phyloP scores from a whole-genome alignment of 768 basidiomycete species.

The Podaxis mareebaensis region DNA sequence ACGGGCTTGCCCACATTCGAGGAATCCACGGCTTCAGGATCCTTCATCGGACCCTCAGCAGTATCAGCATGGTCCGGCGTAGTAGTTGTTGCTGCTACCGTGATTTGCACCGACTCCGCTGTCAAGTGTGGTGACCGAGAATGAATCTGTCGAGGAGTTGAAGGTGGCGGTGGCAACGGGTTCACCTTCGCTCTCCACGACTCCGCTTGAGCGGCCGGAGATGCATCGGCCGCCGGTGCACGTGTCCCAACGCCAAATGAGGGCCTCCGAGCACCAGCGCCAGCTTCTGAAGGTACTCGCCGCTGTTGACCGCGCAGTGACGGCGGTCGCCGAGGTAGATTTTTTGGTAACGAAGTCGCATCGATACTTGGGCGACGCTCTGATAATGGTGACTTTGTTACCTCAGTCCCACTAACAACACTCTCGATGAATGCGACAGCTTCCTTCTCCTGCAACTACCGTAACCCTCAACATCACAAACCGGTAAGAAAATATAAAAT shows the following conservation, averaged over 20 bases:
- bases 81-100: slow-evolving; percentile 20
- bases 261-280: slow-evolving; percentile 15
- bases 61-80: slow-evolving; percentile 45
- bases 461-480: slow-evolving; percentile 2
- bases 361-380: slow-evolving; percentile 7
- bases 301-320: slow-evolving; percentile 29
- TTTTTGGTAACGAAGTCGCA: slow-evolving; percentile 16
- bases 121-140: slow-evolving; percentile 20
- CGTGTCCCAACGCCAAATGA: slow-evolving; percentile 14
- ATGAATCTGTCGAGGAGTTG: slow-evolving; percentile 32
- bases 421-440: slow-evolving; percentile 48
- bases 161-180: slow-evolving; percentile 29
- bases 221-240: slow-evolving; percentile 14
- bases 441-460: slow-evolving; percentile 31
- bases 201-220: slow-evolving; percentile 43
- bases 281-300: slow-evolving; percentile 26
- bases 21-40: slow-evolving; percentile 81
- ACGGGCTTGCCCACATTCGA: slow-evolving; percentile 73
- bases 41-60: slow-evolving; percentile 50
- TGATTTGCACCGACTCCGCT: background rate
- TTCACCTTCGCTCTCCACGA: slow-evolving; percentile 68
- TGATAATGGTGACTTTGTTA: slow-evolving; percentile 1
- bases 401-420: slow-evolving; percentile 33
- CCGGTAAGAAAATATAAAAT: background rate
- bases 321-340: slow-evolving; percentile 30